A percentile compares a stretch with the other conserved stretches of the same genome.
These are phyloP conservation scores for Neoconidiobolus thromboides DNA, from an alignment of 371 early-diverging fungal genomes.

Conservation along the genomic window DNA sequence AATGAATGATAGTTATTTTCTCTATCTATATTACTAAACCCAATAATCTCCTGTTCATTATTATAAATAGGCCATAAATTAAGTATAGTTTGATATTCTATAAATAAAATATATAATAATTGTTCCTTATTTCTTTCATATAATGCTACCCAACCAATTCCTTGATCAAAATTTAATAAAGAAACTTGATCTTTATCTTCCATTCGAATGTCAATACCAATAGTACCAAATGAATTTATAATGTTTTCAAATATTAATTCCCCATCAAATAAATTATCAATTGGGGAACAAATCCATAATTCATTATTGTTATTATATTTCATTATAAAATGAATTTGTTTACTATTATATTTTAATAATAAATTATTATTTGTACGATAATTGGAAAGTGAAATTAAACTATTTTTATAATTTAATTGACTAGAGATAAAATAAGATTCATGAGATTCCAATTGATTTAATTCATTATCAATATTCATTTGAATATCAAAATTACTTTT, in stretches of 20 bases:
- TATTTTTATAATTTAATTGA: constrained; percentile 34
- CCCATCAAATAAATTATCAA: not conserved
- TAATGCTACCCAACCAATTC: not conserved
- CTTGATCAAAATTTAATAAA: not conserved
- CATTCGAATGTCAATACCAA: not conserved
- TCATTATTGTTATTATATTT: not conserved
- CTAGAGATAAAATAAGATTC: constrained; percentile 20
- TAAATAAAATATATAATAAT: too few species aligned
- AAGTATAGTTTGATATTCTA: too few species aligned
- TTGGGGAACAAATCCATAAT: not conserved
- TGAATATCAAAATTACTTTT: constrained; percentile 23
- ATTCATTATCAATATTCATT: constrained; percentile 6
- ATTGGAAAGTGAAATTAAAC: constrained; percentile 44
- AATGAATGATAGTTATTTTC: too few species aligned
- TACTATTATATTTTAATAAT: constrained; percentile 33
- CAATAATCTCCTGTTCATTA: too few species aligned
- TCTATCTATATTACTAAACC: too few species aligned
- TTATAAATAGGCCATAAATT: too few species aligned
- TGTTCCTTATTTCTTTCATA: not conserved
- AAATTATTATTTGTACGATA: constrained; percentile 31
- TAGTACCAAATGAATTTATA: not conserved
- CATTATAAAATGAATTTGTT: constrained; percentile 26
- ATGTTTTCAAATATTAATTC: not conserved
- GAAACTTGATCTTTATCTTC: not conserved
- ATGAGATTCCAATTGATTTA: constrained; percentile 6